A percentile compares a stretch with the other conserved stretches of the same genome.
Conservation (phyloP, 2,329 filamentous ascomycete genomes). For the Xylaria polymorpha region DNA sequence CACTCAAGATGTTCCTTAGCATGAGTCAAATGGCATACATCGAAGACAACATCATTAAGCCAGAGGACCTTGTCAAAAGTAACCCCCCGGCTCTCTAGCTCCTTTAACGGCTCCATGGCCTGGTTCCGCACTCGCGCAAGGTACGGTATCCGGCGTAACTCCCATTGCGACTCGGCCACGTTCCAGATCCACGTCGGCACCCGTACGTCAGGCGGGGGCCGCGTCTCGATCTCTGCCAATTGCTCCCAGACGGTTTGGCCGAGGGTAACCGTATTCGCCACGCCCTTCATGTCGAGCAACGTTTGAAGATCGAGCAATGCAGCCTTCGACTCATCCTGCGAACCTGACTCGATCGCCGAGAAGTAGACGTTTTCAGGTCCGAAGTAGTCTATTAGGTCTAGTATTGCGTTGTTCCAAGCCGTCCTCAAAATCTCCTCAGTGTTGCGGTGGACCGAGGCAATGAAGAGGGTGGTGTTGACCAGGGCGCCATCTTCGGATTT, state of each 20-base stretch:
- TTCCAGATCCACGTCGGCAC: constrained; percentile 71
- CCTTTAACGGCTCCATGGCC: constrained; percentile 68
- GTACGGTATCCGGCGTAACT: constrained; percentile 75
- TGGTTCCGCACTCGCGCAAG: constrained; percentile 72
- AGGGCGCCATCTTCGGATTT: constrained; percentile 38
- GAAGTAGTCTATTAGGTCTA: constrained; percentile 66
- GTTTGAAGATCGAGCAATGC: constrained; percentile 68
- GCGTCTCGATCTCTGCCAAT: constrained; percentile 63
- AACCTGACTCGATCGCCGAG: constrained; percentile 74
- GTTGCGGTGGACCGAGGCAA: constrained; percentile 76
- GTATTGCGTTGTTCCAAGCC: constrained; percentile 69
- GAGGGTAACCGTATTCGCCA: constrained; percentile 66
- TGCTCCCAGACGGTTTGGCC: constrained; percentile 67
- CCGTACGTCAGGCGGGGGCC: constrained; percentile 50
- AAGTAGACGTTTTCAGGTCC: constrained; percentile 73
- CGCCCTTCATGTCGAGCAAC: constrained; percentile 61
- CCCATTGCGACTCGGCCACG: constrained; percentile 61
- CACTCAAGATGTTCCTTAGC: constrained; percentile 35
- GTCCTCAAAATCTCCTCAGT: constrained; percentile 68
- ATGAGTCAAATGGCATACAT: constrained; percentile 51
- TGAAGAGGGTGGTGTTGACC: constrained; percentile 63
- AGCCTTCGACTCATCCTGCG: constrained; percentile 73
- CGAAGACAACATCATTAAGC: constrained; percentile 71
- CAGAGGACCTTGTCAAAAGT: constrained; percentile 68
- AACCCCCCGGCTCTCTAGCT: constrained; percentile 60